Evolutionary conservation across 164 flowering plant species (phyloP), one percentile per base, ranked within the genome.

Genomic region (Kalanchoe fedtschenkoi): DNA sequence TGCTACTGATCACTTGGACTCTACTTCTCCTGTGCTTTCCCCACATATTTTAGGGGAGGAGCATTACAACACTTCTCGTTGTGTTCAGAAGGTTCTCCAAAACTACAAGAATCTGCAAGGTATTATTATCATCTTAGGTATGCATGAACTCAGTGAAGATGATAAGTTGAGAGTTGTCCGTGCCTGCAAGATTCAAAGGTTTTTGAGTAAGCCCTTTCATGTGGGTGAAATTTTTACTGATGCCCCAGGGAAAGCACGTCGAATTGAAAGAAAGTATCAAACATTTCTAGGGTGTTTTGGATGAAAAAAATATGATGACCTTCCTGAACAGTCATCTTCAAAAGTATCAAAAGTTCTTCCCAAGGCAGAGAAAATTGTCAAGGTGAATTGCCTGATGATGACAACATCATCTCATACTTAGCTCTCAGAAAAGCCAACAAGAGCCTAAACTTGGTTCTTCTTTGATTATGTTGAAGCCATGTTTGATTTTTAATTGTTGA

Each of bases 151-250:
- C 39, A 84, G 91, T 84, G 95, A 87, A 80, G 96, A 89, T 68
- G 98, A 91, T 69, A 89, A 91, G 66, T 74, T 91, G 83, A 86
- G 93, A 30, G 97, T 92, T 37, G 88, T 96, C 16, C 93, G 98
- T 74, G 97, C 98, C 35, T 92, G 98, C 66, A 87, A 89, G 58
- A 92, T 92, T 58, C 90, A 86, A 60, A 63, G 85, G 39, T 92
- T 92, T 79, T 70, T 89, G 81, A 86, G 93, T 68, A 96, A 92
- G 80, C 96, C 96, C 42, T 92, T 92, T 90, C 96, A 89, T 76
- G 96, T 92, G 58, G 98, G 96, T 3, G 98, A 92, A 71, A 96
- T 89, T 11, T 92, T 92, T 88, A 89, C 98, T 4, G 96, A 96
- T 77, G 89, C 96, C 38, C 87, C 96, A n/a, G 51, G 98, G 98